Conservation (phyloP, 2,329 filamentous ascomycete species). For the Trichoderma sp. region DNA sequence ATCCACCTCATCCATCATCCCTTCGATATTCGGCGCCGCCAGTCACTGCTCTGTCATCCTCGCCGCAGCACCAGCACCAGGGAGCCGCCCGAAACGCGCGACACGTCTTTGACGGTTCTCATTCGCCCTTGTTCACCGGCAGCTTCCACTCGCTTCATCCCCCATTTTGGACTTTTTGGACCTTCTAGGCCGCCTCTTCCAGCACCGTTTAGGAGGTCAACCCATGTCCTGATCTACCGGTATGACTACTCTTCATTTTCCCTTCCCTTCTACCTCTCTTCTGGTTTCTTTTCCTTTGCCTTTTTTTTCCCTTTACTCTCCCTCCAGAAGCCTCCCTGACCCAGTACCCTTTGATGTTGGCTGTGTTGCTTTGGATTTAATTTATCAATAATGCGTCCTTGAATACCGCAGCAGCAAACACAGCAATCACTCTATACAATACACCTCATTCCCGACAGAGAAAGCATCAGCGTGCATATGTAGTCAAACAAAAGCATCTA, state of each 20-base stretch:
- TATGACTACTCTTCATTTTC: slow-evolving; percentile 12
- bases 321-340: not conserved
- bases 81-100: slow-evolving; percentile 18
- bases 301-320: not conserved
- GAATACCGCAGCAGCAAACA: slow-evolving; percentile 4
- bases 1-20: slow-evolving; percentile 23
- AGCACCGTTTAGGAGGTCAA: slow-evolving; percentile 16
- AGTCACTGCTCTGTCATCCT: slow-evolving; percentile 18
- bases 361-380: not conserved
- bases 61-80: slow-evolving; percentile 14
- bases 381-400: slow-evolving; percentile 14
- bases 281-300: not conserved
- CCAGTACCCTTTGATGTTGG: not conserved
- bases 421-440: not conserved
- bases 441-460: slow-evolving; percentile 5
- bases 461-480: not conserved
- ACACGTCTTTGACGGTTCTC: slow-evolving; percentile 1
- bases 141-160: slow-evolving; percentile 22
- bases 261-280: not conserved
- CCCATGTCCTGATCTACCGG: slow-evolving; percentile 28
- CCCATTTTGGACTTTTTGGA: slow-evolving; percentile 17
- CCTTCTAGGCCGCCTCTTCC: slow-evolving; percentile 8
- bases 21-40: slow-evolving; percentile 9
- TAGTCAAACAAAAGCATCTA: not conserved
- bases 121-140: slow-evolving; percentile 19